Evolutionary conservation across 768 basidiomycete genomes (phyloP), one percentile per base, ranked within the genome.

Genomic region (Pleurotus citrinopileatus): DNA sequence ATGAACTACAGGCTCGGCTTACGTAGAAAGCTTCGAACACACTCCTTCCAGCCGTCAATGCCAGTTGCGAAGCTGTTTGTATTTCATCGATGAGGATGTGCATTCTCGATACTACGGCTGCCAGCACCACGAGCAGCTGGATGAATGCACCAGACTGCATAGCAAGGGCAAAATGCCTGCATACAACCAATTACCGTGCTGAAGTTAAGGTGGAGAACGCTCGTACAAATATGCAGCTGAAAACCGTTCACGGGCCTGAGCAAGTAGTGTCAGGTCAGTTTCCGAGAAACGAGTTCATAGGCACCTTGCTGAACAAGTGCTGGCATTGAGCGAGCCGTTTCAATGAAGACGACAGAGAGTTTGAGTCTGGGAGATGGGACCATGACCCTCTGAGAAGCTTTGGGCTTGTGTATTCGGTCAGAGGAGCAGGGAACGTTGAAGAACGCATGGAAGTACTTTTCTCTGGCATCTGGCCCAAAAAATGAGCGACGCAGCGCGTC

Each of bases 81-180:
- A 86, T 57, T 56, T 83, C 81, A 32, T 65, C 60, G 20, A 75
- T 63, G 26, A 87, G 62, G 3, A 65, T 61, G 22, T 69, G 70
- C 63, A 89, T 66, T 54, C 89, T 77, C 2, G 86, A 86, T 40
- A 78, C 69, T 34, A 89, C 77, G 10, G 83, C 87, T 20, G 75
- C 71, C 37, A 91, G 72, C 3, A 81, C 70, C 42, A 93, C 62
- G n/a, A 85, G 67, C 13, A 89, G 63, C 57, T 87, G 86, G 10
- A 87, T 71, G 61, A 93, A 93, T 15, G 88, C 84, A 15, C 85
- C 88, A 0, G 81, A 78, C 63, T 86, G 87, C 75, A 92, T 79
- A 28, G 80, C 78, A 22, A 84, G 71, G 25, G 73, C 68, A 55
- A 90, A 82, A 25, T 78, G 78, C 42, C 89, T 92, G 19, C 29